Conservation (phyloP, 1,284 basidiomycete species). For the Microbotryum saponariae region DNA sequence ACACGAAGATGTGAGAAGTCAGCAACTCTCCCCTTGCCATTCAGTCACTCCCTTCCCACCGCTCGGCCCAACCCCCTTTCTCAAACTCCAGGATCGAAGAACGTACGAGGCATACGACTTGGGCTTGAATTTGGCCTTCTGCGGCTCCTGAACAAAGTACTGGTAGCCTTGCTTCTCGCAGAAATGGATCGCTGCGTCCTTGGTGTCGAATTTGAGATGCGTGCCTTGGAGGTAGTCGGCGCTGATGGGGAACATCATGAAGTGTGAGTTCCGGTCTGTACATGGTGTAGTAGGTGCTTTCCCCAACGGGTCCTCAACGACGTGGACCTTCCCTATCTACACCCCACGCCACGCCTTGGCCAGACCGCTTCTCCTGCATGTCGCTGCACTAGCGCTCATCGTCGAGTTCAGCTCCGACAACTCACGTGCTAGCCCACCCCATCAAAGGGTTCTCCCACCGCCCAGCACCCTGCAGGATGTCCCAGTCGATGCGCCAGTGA, state of each 20-base stretch:
- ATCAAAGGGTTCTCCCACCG: slow-evolving; percentile 99
- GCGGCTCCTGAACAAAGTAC: slow-evolving; percentile 43
- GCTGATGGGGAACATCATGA: slow-evolving; percentile 44
- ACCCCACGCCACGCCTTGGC: not conserved
- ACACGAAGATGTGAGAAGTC: not conserved
- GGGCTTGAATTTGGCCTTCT: slow-evolving; percentile 42
- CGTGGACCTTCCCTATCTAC: not conserved
- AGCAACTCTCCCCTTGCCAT: not conserved
- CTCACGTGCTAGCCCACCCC: slow-evolving; percentile 70
- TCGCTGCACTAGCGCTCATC: not conserved
- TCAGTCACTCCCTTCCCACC: not conserved
- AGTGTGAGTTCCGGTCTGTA: not conserved
- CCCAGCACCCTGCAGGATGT: slow-evolving; percentile 75
- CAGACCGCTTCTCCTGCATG: not conserved
- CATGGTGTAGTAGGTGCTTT: not conserved
- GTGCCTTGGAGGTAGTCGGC: slow-evolving; percentile 98
- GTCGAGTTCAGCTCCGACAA: not conserved
- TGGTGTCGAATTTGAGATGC: slow-evolving; percentile 73
- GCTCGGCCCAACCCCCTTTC: slow-evolving; percentile 44
- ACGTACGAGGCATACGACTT: slow-evolving; percentile 34
- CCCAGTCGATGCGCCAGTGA: slow-evolving; percentile 93
- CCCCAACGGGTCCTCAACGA: not conserved
- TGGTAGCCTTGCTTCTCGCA: slow-evolving; percentile 65
- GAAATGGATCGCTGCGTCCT: slow-evolving; percentile 90
- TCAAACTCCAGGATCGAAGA: not conserved